phyloP scores from a whole-genome alignment of 2,329 filamentous ascomycete genomes.

The Exophiala xenobiotica region DNA sequence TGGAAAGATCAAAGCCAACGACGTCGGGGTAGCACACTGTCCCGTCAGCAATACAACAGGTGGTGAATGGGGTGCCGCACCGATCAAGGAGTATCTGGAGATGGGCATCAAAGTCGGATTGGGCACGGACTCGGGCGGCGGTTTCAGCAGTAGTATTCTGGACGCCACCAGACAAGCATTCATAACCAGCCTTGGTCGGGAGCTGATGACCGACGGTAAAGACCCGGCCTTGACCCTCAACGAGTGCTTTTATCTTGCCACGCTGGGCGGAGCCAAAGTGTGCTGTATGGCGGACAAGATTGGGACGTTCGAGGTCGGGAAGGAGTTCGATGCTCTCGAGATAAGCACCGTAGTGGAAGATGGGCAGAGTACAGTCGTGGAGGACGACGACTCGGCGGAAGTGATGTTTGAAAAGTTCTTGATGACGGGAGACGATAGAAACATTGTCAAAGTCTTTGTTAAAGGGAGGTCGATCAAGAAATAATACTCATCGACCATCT shows the following conservation, averaged over 20 bases:
- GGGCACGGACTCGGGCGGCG: slow-evolving; percentile 61
- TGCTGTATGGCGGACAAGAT: slow-evolving; percentile 40
- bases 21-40: slow-evolving; percentile 60
- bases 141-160: slow-evolving; percentile 58
- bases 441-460: slow-evolving; percentile 58
- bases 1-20: slow-evolving; percentile 42
- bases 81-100: slow-evolving; percentile 54
- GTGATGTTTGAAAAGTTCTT: slow-evolving; percentile 62
- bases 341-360: slow-evolving; percentile 41
- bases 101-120: slow-evolving; percentile 60
- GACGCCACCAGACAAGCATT: slow-evolving; percentile 58
- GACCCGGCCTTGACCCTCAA: slow-evolving; percentile 34
- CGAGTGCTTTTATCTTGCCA: slow-evolving; percentile 46
- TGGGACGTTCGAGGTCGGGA: slow-evolving; percentile 59
- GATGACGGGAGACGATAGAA: slow-evolving; percentile 65
- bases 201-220: slow-evolving; percentile 28
- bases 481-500: too few relatives aligned
- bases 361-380: slow-evolving; percentile 54
- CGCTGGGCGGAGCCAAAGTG: slow-evolving; percentile 36
- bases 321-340: slow-evolving; percentile 61
- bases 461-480: slow-evolving; percentile 38
- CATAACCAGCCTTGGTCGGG: slow-evolving; percentile 39
- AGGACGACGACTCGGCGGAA: slow-evolving; percentile 49
- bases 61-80: slow-evolving; percentile 60
- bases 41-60: slow-evolving; percentile 62